These are phyloP conservation scores for Mucor saturninus DNA, from an alignment of 371 early-diverging fungal genomes.

Conservation along the genomic window DNA sequence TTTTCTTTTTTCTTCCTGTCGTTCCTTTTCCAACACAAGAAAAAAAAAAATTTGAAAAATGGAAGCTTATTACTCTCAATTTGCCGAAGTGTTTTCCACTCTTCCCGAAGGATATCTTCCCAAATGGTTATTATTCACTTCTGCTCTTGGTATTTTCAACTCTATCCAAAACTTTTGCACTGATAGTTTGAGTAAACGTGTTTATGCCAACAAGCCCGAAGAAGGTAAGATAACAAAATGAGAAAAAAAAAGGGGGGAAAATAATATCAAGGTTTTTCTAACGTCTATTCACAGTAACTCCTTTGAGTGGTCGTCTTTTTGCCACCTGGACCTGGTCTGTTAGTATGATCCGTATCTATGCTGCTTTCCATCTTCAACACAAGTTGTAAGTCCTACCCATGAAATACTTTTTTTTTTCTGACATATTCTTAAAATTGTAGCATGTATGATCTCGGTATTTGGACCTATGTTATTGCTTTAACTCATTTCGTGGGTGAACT, in stretches of 20 bases:
- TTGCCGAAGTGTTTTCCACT: slow-evolving; percentile 46
- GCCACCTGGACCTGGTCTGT: slow-evolving; percentile 82
- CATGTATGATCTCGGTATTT: slow-evolving; percentile 71
- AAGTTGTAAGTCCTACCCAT: slow-evolving; percentile 57
- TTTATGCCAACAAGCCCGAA: slow-evolving; percentile 68
- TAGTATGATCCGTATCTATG: slow-evolving; percentile 76
- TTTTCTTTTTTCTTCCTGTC: too few species aligned
- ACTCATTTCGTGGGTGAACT: slow-evolving; percentile 73
- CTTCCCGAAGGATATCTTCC: slow-evolving; percentile 70
- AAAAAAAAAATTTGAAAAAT: slow-evolving; percentile 22
- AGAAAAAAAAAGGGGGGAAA: not conserved
- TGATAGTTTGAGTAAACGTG: slow-evolving; percentile 65
- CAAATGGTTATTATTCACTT: slow-evolving; percentile 72
- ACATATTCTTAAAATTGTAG: slow-evolving; percentile 35
- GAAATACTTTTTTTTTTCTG: not conserved
- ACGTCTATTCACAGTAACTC: slow-evolving; percentile 57
- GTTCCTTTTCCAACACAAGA: not conserved
- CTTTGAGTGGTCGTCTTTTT: slow-evolving; percentile 74
- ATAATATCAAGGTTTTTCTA: not conserved
- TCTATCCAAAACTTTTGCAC: slow-evolving; percentile 75
- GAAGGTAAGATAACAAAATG: slow-evolving; percentile 46
- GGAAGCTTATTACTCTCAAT: slow-evolving; percentile 19
- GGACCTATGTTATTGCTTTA: slow-evolving; percentile 76
- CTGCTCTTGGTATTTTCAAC: slow-evolving; percentile 76
- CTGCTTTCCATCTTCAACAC: slow-evolving; percentile 76